Conservation (phyloP, 768 basidiomycete genomes). For the Termitomyces sp. region DNA sequence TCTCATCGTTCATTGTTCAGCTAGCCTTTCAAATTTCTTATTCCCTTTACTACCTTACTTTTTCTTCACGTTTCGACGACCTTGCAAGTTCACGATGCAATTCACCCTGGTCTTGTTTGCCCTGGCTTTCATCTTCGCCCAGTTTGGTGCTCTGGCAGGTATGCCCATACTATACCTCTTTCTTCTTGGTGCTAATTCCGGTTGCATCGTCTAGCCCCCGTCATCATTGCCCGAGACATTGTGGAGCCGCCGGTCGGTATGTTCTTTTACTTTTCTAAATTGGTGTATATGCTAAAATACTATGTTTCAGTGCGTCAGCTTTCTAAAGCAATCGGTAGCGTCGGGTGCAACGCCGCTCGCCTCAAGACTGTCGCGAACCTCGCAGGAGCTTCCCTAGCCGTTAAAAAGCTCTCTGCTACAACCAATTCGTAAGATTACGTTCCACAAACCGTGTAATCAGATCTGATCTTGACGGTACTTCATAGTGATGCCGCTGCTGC, state of each 20-base stretch:
- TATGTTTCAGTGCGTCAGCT: constrained; percentile 7
- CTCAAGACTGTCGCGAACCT: constrained; percentile 16
- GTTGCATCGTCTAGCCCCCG: background rate
- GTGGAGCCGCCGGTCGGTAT: background rate
- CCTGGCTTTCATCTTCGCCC: constrained; percentile 10
- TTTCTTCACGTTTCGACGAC: background rate
- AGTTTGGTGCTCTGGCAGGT: constrained; percentile 16
- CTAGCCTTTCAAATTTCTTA: constrained; percentile 6
- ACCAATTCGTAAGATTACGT: constrained; percentile 16
- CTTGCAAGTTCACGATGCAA: constrained; percentile 1
- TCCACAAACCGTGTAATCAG: background rate
- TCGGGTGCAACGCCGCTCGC: constrained; percentile 19
- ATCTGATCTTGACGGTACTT: background rate
- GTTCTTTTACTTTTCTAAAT: background rate
- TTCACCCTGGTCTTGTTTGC: constrained; percentile 12
- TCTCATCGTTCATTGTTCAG: constrained; percentile 9
- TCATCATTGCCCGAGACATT: background rate
- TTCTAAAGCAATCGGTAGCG: constrained; percentile 15
- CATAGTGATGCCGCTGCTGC: constrained; percentile 23
- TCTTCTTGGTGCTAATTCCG: too few relatives aligned
- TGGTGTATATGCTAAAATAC: background rate
- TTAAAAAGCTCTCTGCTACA: constrained; percentile 14
- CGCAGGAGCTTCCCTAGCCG: constrained; percentile 13
- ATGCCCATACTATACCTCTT: background rate
- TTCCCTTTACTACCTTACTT: background rate